A percentile compares a stretch with the other conserved stretches of the same genome.
These are phyloP conservation scores for Aspergillus felis DNA, from an alignment of 2,329 filamentous ascomycete genomes.

Conservation along the genomic window DNA sequence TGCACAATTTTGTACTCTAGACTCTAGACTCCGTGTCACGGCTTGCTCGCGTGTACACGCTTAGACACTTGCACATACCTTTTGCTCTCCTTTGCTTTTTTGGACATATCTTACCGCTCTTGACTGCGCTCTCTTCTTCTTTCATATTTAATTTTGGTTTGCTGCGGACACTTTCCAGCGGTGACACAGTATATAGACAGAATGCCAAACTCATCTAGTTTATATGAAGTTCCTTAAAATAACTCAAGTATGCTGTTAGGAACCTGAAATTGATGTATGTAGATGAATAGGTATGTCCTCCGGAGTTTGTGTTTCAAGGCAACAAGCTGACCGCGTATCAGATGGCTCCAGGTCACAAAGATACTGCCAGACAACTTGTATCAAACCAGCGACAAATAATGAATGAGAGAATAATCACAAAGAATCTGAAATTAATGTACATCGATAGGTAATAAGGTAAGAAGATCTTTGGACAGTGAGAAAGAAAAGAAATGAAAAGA, in stretches of 20 bases:
- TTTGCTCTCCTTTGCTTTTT: background rate
- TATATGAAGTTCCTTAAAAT: background rate
- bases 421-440: background rate
- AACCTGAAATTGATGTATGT: background rate
- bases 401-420: background rate
- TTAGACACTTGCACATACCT: background rate
- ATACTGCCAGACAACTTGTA: background rate
- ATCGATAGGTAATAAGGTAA: background rate
- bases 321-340: background rate
- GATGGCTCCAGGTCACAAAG: background rate
- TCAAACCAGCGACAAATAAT: background rate
- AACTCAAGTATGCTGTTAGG: background rate
- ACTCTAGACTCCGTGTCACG: background rate
- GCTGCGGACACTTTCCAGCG: background rate
- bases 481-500: conserved; percentile 1
- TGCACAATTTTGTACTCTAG: background rate
- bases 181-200: background rate
- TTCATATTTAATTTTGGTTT: background rate
- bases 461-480: background rate
- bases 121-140: background rate
- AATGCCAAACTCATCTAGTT: background rate
- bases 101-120: background rate
- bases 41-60: background rate
- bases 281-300: background rate
- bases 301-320: background rate